Evolutionary conservation across 495 filamentous ascomycete species (phyloP), one percentile per base, ranked within the genome.

Genomic region (Aspergillus ellipticus): DNA sequence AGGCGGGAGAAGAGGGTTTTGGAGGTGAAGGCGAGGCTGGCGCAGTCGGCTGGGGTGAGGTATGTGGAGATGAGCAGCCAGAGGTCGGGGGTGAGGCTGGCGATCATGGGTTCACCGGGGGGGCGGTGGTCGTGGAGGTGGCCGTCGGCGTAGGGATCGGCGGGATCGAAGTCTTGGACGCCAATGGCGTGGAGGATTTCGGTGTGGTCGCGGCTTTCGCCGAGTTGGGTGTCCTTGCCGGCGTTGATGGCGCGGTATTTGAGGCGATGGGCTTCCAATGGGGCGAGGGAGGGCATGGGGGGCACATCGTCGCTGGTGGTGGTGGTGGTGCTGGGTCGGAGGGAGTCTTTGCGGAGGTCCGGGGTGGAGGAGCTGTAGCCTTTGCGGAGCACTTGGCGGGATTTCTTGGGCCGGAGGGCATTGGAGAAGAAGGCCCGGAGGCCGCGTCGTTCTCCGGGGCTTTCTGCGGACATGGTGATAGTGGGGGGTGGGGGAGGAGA

Each of bases 181-280:
- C 73, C 74, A 16, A 82, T 62, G 7, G 75, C 54, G 54, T 82
- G 79, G 24, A 82, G 65, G 16, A 80, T 72, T 10, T 70, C 66
- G 0, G 79, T 80, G 46, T 78, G 74, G 57, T 82, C 78, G 49
- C 62, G 61, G 50, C 65, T 65, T 54, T 82, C 79, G 6, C 79
- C 79, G n/a, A 78, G 65, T 55, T 82, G 77, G 1, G 66, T 67
- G 51, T 82, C 76, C 6, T 74, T 53, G 22, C 67, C 55, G 3
- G 65, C 59, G 48, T 71, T 66, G 1, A 60, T 24, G 9, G 64
- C 54, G 42, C 54, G 57, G 58, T 78, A 78, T 55, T 75, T 76
- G n/a, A 62, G 50, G 39, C 70, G 64, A 48, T 78, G 75, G 20
- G 66, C 66, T 37, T 73, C 58, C 31, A 76, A 61, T 1, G 74